Conservation (phyloP, 306 rosid genomes). For the Dryas alaskensis region DNA sequence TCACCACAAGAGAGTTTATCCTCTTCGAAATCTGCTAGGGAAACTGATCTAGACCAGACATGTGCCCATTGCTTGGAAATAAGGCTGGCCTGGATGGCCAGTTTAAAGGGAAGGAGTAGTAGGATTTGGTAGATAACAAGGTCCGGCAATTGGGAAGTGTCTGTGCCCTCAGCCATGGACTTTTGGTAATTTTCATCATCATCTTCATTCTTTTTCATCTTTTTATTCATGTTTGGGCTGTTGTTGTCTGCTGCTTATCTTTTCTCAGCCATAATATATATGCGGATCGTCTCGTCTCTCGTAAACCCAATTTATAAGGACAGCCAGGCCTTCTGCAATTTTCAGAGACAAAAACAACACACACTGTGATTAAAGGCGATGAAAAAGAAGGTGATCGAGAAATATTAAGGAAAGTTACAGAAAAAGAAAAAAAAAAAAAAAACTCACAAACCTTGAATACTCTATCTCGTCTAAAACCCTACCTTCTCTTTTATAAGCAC, state of each 20-base stretch:
- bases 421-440: no score
- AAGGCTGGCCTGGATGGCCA: background rate
- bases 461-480: no score
- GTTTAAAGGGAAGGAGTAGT: conserved; percentile 1
- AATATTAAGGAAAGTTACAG: no score
- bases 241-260: background rate
- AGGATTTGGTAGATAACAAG: conserved; percentile 4
- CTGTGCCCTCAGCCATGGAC: background rate
- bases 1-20: background rate
- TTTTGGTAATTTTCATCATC: background rate
- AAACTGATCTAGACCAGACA: conserved; percentile 4
- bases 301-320: no score
- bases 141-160: background rate
- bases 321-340: no score
- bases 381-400: no score
- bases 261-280: background rate
- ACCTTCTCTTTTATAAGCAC: no score
- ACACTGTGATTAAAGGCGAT: no score
- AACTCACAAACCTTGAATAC: no score
- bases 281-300: no score
- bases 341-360: no score
- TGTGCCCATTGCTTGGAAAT: conserved; percentile 1
- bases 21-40: conserved; percentile 2
- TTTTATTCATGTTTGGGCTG: background rate
- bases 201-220: background rate